Conservation (phyloP, 805 yeast species). For the Candida maesae region DNA sequence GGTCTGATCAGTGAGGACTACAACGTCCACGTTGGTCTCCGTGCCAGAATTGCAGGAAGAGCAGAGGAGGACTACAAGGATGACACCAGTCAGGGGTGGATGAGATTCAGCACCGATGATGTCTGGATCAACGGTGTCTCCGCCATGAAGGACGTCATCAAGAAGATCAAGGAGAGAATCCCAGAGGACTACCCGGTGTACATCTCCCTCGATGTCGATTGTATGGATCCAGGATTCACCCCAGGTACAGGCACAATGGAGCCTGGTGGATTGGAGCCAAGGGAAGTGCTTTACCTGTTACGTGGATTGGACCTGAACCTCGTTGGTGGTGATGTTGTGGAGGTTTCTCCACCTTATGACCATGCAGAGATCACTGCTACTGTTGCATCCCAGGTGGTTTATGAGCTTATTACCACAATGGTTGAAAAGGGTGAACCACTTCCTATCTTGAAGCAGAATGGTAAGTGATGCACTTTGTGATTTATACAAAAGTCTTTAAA, state of each 20-base stretch:
- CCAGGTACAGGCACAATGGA: constrained; percentile 81
- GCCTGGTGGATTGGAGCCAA: constrained; percentile 63
- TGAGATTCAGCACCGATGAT: constrained; percentile 66
- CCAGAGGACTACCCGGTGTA: constrained; percentile 64
- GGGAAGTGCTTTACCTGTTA: constrained; percentile 58
- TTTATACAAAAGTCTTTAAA: too few relatives aligned
- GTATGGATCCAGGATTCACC: constrained; percentile 65
- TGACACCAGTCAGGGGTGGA: constrained; percentile 62
- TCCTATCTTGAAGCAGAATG: constrained; percentile 1
- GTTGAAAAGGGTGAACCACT: constrained; percentile 39
- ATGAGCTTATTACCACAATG: constrained; percentile 68
- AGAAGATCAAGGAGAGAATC: constrained; percentile 36
- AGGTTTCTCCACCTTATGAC: constrained; percentile 66
- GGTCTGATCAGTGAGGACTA: constrained; percentile 45
- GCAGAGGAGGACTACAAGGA: constrained; percentile 63
- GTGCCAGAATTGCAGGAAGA: constrained; percentile 64
- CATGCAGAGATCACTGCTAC: constrained; percentile 60
- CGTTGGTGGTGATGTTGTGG: constrained; percentile 77
- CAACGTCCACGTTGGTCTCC: constrained; percentile 70
- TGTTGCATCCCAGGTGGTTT: constrained; percentile 66
- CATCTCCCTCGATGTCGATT: constrained; percentile 71
- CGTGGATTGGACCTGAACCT: constrained; percentile 56
- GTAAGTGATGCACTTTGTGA: too few relatives aligned
- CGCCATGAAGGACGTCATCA: constrained; percentile 41
- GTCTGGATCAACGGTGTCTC: constrained; percentile 59